Evolutionary conservation across 2,329 filamentous ascomycete species (phyloP), one percentile per base, ranked within the genome.

Genomic region (Epicoccum sorghinum): DNA sequence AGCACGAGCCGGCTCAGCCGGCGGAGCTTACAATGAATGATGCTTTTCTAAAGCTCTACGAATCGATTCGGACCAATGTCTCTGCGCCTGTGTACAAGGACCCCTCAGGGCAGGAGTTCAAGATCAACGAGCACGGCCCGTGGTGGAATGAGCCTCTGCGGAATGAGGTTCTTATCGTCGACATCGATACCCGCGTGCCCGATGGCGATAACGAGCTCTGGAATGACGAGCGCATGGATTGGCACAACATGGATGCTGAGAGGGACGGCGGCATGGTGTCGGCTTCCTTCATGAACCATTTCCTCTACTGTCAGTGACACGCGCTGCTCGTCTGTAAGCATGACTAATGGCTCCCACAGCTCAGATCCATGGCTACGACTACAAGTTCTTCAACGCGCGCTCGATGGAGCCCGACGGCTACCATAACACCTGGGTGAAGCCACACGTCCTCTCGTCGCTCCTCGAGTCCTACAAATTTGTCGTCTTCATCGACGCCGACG

Each of bases 401-500:
- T 61, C 70, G 4, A 71, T 75, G 39, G 50, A 53, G 10, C 24
- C 25, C 8, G 42, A 62, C 7, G 71, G 73, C 40, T 73, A 74
- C 35, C 64, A 72, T 43, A 68, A 71, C 22, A 79, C 77, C 7
- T 81, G 79, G 79, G 71, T 76, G 35, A 78, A 78, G 57, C 75
- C 79, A 0, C 71, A 75, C 7, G 68, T 73, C 9, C 65, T 80
- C 24, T 67, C 69, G 33, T 67, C 77, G 18, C 70, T 77, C 1
- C 65, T 80, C n/a, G 65, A 69, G 23, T 57, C 69, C 1, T 77
- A 81, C 62, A 66, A 75, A 4, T 74, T 79, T 7, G 75, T 81
- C 22, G 66, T 81, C 40, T 77, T 78, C 39, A 61, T 81, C 47
- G 79, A 82, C 59, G 74, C 77, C 23, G 79, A 82, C 54, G 76